phyloP scores from a whole-genome alignment of 2,329 filamentous ascomycete species.

The Akanthomyces lecanii region DNA sequence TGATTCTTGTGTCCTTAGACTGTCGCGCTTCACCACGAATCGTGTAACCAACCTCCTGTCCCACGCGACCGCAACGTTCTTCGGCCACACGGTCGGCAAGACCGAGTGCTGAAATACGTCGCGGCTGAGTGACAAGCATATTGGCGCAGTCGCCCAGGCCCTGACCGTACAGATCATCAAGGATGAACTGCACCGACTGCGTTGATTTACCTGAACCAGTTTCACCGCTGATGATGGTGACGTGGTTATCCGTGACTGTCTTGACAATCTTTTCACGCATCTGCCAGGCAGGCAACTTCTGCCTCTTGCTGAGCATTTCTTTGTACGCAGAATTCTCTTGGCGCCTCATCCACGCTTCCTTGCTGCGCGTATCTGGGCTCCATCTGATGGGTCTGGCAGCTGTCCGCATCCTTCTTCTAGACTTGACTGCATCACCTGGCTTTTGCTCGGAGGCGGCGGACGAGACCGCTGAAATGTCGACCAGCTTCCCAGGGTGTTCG shows the following conservation, averaged over 20 bases:
- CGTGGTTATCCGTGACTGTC: conserved; percentile 72
- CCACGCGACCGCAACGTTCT: conserved; percentile 76
- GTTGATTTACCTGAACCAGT: conserved; percentile 97
- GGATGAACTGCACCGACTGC: conserved; percentile 90
- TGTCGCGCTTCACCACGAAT: conserved; percentile 87
- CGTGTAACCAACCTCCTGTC: conserved; percentile 84
- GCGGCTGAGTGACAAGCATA: conserved; percentile 92
- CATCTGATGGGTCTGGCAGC: conserved; percentile 60
- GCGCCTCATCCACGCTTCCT: conserved; percentile 64
- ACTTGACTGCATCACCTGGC: conserved; percentile 26
- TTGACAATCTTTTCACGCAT: conserved; percentile 72
- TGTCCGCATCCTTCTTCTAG: conserved; percentile 34
- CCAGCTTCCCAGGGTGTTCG: conserved; percentile 74
- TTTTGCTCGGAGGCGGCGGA: conserved; percentile 59
- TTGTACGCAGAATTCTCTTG: conserved; percentile 63
- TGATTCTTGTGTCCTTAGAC: conserved; percentile 74
- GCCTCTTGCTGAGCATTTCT: conserved; percentile 69
- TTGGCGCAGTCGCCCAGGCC: conserved; percentile 74
- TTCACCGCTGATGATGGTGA: conserved; percentile 95
- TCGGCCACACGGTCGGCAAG: conserved; percentile 92
- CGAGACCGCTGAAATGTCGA: conserved; percentile 77
- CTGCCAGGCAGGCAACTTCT: conserved; percentile 81
- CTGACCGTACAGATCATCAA: conserved; percentile 81
- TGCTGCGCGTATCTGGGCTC: conserved; percentile 55
- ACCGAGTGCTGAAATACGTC: conserved; percentile 89